Evolutionary conservation across 495 filamentous ascomycete species (phyloP), one percentile per base, ranked within the genome.

Genomic region (Oidiodendron maius): DNA sequence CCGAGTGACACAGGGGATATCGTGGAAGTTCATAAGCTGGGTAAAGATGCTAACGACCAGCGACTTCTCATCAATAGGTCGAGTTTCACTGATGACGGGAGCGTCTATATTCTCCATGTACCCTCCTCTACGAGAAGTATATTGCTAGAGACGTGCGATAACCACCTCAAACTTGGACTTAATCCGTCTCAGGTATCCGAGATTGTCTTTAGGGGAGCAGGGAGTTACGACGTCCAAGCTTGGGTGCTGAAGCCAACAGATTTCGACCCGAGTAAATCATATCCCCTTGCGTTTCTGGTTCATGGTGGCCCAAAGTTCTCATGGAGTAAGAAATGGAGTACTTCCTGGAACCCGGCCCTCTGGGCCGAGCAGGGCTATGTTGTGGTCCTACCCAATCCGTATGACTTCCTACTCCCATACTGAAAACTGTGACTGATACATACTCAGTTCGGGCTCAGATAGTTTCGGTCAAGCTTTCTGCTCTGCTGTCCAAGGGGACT

Each of bases 231-330:
- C 12, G 72, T 86, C 15, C 87, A 93, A 55, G 86, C 86, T 3
- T 80, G 81, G 58, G 78, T 96, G 0, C 69, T 94, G 52, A 88
- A 85, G 55, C 90, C 90, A 2, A 87, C 86, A 1, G 63, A 76
- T 55, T 95, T 91, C 60, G 76, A 87, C 57, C 59, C 74, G 3
- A 66, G 67, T 11, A 72, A 85, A 58, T 86, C 81, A 53, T 95
- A 94, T 59, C 89, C 89, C 0, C 65, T 95, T 26, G 79, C 81
- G 1, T 87, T 87, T 50, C 57, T 91, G 26, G 84, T 95, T 39
- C 89, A 95, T 53, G 89, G 89, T 44, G 89, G 89, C 1, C 90
- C 90, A 0, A 82, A 85, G 2, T 23, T 23, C 4, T 23, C 41
- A 11, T 18, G 9, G 10, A 8, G 11, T 40, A 18, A 40, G 11